These are phyloP conservation scores for Andrographis paniculata DNA, from an alignment of 305 asterid species.

Conservation along the genomic window DNA sequence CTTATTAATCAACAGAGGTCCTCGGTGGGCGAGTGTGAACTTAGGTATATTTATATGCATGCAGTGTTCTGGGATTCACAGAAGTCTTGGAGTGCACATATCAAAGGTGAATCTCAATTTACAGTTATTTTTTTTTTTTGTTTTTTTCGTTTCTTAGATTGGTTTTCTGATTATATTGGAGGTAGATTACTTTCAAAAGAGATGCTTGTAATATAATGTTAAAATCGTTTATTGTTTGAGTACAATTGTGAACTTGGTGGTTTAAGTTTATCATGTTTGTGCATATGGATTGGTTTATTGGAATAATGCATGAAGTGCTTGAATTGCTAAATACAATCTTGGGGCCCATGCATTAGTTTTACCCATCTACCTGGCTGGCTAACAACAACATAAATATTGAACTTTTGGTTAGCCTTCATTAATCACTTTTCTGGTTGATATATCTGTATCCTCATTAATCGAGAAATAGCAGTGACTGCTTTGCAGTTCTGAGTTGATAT, in stretches of 20 bases:
- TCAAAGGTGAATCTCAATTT: slow-evolving; percentile 59
- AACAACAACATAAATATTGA: not conserved
- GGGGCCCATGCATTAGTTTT: not conserved
- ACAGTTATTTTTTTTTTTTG: not conserved
- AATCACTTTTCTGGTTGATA: not conserved
- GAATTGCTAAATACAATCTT: not conserved
- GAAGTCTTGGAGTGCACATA: slow-evolving; percentile 99
- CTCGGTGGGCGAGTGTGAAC: slow-evolving; percentile 99
- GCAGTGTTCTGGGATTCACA: slow-evolving; percentile 99
- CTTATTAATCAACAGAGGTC: slow-evolving; percentile 65
- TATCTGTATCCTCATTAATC: not conserved
- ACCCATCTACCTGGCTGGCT: not conserved
- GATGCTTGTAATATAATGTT: not conserved
- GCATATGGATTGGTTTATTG: not conserved
- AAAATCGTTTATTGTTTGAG: not conserved
- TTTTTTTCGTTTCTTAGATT: not conserved
- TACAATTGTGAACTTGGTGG: not conserved
- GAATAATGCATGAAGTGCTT: not conserved
- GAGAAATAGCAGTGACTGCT: not conserved
- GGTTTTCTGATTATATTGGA: slow-evolving; percentile 2
- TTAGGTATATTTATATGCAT: slow-evolving; percentile 96
- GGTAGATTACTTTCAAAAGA: too few species aligned
- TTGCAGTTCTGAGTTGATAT: not conserved
- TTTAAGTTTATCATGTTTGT: not conserved
- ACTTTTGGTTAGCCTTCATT: not conserved